Conservation (phyloP, 192 early-diverging fungal species). For the Diversispora eburnea region DNA sequence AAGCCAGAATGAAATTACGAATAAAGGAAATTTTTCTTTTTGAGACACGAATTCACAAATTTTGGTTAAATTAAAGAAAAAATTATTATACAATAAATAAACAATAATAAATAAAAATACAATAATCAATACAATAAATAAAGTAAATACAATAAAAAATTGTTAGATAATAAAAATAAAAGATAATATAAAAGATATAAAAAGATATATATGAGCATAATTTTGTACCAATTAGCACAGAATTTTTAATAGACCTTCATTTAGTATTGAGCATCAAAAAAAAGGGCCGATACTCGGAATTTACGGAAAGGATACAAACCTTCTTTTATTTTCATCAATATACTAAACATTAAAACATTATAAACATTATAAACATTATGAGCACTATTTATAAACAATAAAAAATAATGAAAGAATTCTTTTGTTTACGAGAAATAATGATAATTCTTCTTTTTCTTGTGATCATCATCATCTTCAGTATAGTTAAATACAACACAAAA, state of each 20-base stretch:
- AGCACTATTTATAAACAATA: too few relatives aligned
- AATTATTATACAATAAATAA: too few relatives aligned
- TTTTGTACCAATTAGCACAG: too few relatives aligned
- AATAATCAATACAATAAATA: too few relatives aligned
- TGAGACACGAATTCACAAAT: neutral
- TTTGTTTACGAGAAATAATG: too few relatives aligned
- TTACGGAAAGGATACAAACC: neutral
- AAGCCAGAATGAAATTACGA: conserved; percentile 19
- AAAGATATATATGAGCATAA: neutral
- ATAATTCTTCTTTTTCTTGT: too few relatives aligned
- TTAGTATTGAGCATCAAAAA: conserved; percentile 5
- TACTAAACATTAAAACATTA: too few relatives aligned
- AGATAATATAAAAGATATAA: neutral
- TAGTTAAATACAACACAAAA: too few relatives aligned
- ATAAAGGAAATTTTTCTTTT: conserved; percentile 1
- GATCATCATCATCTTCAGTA: too few relatives aligned
- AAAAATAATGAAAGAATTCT: too few relatives aligned
- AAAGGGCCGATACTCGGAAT: conserved; percentile 1
- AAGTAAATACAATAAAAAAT: neutral
- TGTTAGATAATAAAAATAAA: neutral
- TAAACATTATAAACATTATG: neutral
- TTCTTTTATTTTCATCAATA: neutral
- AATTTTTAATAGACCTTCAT: conserved; percentile 14
- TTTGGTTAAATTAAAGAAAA: neutral
- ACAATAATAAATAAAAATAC: too few relatives aligned